phyloP scores from a whole-genome alignment of 2,329 filamentous ascomycete species.

The Fusarium sp. region DNA sequence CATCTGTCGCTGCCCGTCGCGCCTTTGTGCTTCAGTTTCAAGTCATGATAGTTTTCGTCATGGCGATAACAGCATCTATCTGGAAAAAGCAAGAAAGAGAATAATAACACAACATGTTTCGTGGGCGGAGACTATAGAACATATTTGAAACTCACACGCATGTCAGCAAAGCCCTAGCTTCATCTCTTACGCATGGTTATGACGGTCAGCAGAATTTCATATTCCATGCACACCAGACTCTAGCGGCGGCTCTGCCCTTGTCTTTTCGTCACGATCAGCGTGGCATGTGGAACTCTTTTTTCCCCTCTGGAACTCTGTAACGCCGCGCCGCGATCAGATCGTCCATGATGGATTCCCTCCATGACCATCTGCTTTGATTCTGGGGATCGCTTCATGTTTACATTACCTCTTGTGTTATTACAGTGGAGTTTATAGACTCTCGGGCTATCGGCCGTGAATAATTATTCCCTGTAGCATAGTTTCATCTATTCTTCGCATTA shows the following conservation, averaged over 20 bases:
- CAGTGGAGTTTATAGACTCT: slow-evolving; percentile 1
- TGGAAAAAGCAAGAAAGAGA: background rate
- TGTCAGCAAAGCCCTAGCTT: slow-evolving; percentile 26
- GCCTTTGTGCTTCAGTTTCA: slow-evolving; percentile 25
- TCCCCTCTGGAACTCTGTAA: slow-evolving; percentile 26
- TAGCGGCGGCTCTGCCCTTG: slow-evolving; percentile 37
- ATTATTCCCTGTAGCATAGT: slow-evolving; percentile 2
- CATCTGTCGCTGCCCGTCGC: slow-evolving; percentile 16
- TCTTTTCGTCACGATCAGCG: slow-evolving; percentile 33
- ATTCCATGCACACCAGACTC: slow-evolving; percentile 8
- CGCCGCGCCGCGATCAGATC: slow-evolving; percentile 23
- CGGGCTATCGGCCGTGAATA: background rate
- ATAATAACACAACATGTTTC: slow-evolving; percentile 6
- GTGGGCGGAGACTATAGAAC: slow-evolving; percentile 6
- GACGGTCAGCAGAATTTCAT: slow-evolving; percentile 17
- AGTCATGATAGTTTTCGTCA: slow-evolving; percentile 1
- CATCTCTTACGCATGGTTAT: slow-evolving; percentile 27
- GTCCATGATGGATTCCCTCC: slow-evolving; percentile 1
- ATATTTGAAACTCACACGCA: slow-evolving; percentile 14
- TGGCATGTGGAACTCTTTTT: slow-evolving; percentile 28
- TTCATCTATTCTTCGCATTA: slow-evolving; percentile 5
- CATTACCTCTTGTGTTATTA: background rate
- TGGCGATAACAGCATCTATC: background rate
- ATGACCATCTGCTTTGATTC: slow-evolving; percentile 21
- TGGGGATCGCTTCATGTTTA: slow-evolving; percentile 20